A percentile compares a stretch with the other conserved stretches of the same genome.
phyloP scores from a whole-genome alignment of 805 yeast species.

The Dipodascus geniculatus region DNA sequence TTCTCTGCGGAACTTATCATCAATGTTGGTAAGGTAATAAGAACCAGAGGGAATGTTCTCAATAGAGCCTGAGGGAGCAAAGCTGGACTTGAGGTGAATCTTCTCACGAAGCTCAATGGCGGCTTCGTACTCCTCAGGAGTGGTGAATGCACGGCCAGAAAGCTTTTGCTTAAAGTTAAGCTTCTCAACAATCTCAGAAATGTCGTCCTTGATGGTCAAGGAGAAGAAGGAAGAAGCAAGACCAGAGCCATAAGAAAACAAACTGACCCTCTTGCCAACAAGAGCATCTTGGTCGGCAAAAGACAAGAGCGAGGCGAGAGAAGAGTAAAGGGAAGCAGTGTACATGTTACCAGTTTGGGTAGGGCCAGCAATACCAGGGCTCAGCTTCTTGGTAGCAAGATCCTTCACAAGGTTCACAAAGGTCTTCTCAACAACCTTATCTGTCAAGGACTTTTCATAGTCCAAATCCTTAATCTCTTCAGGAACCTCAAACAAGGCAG shows the following conservation, averaged over 20 bases:
- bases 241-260: slow-evolving; percentile 97
- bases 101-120: slow-evolving; percentile 80
- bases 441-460: slow-evolving; percentile 70
- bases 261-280: slow-evolving; percentile 75
- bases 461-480: slow-evolving; percentile 44
- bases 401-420: slow-evolving; percentile 71
- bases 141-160: slow-evolving; percentile 45
- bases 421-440: slow-evolving; percentile 72
- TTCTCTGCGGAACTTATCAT: slow-evolving; percentile 78
- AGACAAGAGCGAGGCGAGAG: slow-evolving; percentile 70
- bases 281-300: slow-evolving; percentile 63
- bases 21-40: slow-evolving; percentile 72
- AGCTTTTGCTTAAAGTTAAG: slow-evolving; percentile 62
- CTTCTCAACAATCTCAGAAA: slow-evolving; percentile 48
- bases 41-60: slow-evolving; percentile 65
- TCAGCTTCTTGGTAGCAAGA: slow-evolving; percentile 52
- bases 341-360: slow-evolving; percentile 98
- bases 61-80: slow-evolving; percentile 67
- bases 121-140: slow-evolving; percentile 74
- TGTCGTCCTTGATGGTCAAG: slow-evolving; percentile 69
- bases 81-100: slow-evolving; percentile 71
- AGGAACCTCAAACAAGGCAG: slow-evolving; percentile 42
- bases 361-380: slow-evolving; percentile 74
- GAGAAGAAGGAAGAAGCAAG: slow-evolving; percentile 86
- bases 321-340: slow-evolving; percentile 86